These are phyloP conservation scores for Dichomitus squalens DNA, from an alignment of 1,284 basidiomycete species.

Conservation along the genomic window DNA sequence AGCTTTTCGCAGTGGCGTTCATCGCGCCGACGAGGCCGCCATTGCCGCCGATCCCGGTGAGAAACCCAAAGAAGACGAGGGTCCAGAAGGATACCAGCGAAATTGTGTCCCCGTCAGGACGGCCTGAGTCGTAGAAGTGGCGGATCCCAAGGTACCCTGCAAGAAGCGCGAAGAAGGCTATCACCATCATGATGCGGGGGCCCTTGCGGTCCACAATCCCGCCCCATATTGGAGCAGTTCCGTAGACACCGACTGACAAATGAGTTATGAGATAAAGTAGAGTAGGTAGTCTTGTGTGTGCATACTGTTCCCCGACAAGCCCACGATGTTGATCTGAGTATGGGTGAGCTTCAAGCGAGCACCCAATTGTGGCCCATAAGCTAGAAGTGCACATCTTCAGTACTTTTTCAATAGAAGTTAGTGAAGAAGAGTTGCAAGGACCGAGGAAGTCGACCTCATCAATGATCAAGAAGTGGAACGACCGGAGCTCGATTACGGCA, in stretches of 20 bases:
- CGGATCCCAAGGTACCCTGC: conserved; percentile 71
- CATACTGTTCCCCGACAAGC: conserved; percentile 66
- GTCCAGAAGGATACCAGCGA: conserved; percentile 35
- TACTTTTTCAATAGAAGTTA: too few species aligned
- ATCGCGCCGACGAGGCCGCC: conserved; percentile 56
- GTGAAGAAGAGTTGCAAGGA: too few species aligned
- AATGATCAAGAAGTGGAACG: too few species aligned
- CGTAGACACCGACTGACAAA: conserved; percentile 57
- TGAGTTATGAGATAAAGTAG: background rate
- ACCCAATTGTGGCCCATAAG: conserved; percentile 81
- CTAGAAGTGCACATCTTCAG: conserved; percentile 38
- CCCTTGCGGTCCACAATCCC: conserved; percentile 66
- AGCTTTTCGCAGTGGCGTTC: conserved; percentile 70
- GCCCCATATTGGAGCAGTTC: conserved; percentile 69
- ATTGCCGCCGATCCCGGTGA: conserved; percentile 67
- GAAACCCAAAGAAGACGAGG: conserved; percentile 52
- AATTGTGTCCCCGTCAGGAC: conserved; percentile 33
- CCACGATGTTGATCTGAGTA: conserved; percentile 77
- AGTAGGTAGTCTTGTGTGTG: conserved; percentile 5
- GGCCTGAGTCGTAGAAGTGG: conserved; percentile 57
- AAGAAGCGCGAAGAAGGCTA: conserved; percentile 54
- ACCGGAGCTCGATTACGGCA: too few species aligned
- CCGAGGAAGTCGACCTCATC: too few species aligned
- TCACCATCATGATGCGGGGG: conserved; percentile 51
- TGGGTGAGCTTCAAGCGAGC: conserved; percentile 70